Percentiles rank a stretch among this genome's conserved stretches.
Evolutionary conservation across 805 yeast genomes (phyloP).

Genomic region (Schwanniomyces pseudopolymorphus): DNA sequence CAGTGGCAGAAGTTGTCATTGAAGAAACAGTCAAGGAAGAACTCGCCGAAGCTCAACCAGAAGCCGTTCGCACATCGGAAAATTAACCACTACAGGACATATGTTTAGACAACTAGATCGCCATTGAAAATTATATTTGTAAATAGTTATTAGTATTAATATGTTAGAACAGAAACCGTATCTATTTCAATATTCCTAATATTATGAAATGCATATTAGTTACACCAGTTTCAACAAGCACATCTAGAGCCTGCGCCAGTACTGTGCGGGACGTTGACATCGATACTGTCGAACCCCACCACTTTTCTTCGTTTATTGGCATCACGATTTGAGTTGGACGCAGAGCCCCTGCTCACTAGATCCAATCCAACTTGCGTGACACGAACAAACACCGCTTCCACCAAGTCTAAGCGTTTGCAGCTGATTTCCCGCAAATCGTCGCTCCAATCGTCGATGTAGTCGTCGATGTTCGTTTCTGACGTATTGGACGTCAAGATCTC

Average conservation of each 20-base stretch:
- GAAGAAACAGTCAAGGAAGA: neutral
- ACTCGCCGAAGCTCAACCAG: conserved; percentile 1
- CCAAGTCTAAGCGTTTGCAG: conserved; percentile 28
- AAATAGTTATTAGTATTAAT: neutral
- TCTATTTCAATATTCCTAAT: neutral
- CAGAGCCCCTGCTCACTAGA: conserved; percentile 6
- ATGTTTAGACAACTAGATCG: neutral
- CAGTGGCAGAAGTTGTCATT: neutral
- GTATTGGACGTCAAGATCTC: conserved; percentile 27
- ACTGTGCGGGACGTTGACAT: conserved; percentile 14
- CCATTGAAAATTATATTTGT: neutral
- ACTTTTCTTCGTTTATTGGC: conserved; percentile 10
- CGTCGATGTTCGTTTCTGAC: conserved; percentile 17
- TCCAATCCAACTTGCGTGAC: conserved; percentile 38
- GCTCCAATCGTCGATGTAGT: conserved; percentile 33
- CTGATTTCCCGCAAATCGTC: conserved; percentile 32
- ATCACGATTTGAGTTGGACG: neutral
- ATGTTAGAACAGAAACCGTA: neutral
- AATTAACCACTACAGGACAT: too few species aligned
- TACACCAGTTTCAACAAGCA: neutral
- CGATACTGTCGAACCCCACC: conserved; percentile 32
- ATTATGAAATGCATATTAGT: neutral
- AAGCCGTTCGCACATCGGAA: conserved; percentile 1
- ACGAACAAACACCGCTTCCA: conserved; percentile 32
- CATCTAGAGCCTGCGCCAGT: neutral